Evolutionary conservation across 2,329 filamentous ascomycete genomes (phyloP).

Genomic region (Fusarium sp.): DNA sequence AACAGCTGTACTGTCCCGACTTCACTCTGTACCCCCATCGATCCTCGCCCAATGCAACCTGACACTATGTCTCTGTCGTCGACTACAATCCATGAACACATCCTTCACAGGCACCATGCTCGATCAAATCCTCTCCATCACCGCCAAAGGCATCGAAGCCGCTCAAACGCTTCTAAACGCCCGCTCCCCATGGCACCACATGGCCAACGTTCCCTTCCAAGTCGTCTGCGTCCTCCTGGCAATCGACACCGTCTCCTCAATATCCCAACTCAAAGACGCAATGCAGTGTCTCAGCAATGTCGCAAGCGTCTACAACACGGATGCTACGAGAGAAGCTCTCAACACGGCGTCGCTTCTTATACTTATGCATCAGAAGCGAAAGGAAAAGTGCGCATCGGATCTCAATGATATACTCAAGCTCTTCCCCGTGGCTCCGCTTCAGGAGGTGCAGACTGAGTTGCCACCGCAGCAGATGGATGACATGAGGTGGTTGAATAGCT

Average conservation of each 20-base stretch:
- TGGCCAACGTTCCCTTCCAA: conserved; percentile 71
- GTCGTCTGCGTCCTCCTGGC: conserved; percentile 67
- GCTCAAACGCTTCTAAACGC: conserved; percentile 59
- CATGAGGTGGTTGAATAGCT: conserved; percentile 53
- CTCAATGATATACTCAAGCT: conserved; percentile 55
- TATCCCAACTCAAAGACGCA: conserved; percentile 62
- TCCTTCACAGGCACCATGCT: conserved; percentile 57
- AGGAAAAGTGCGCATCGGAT: conserved; percentile 56
- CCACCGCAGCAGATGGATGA: conserved; percentile 33
- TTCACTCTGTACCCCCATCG: conserved; percentile 56
- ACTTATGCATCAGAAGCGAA: conserved; percentile 63
- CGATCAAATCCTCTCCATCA: conserved; percentile 61
- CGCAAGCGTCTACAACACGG: conserved; percentile 57
- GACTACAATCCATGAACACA: conserved; percentile 63
- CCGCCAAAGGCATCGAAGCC: conserved; percentile 58
- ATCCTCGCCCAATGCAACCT: conserved; percentile 66
- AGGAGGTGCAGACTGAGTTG: conserved; percentile 14
- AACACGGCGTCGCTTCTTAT: conserved; percentile 67
- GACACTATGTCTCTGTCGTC: conserved; percentile 66
- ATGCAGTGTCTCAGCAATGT: conserved; percentile 61
- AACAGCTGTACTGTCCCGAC: conserved; percentile 53
- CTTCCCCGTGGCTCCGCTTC: conserved; percentile 44
- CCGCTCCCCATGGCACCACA: conserved; percentile 68
- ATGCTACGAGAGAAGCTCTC: conserved; percentile 64
- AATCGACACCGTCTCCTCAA: conserved; percentile 63